These are phyloP conservation scores for Thielaviopsis cerberus DNA, from an alignment of 2,329 filamentous ascomycete genomes.

Conservation along the genomic window DNA sequence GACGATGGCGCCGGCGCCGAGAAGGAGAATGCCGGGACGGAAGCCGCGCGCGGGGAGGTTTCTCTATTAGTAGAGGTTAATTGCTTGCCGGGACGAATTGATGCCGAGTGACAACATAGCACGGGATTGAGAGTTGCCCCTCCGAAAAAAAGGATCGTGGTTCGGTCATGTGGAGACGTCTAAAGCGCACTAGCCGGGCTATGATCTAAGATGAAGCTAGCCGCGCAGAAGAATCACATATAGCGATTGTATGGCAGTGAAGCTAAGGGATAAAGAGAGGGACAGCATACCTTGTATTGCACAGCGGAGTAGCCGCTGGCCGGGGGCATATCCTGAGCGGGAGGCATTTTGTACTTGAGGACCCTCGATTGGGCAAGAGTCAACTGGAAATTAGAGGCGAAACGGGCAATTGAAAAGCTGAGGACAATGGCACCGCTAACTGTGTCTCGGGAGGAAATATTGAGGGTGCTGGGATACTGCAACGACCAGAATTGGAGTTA, in stretches of 20 bases:
- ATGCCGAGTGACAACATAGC: no score
- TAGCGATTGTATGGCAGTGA: not conserved
- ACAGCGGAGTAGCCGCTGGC: conserved; percentile 84
- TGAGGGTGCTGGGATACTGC: not conserved
- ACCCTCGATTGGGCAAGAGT: not conserved
- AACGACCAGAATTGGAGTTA: not conserved
- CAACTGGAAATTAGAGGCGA: not conserved
- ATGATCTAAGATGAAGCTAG: no score
- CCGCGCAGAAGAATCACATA: no score
- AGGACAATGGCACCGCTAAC: not conserved
- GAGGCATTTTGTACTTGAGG: conserved; percentile 1
- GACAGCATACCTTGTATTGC: conserved; percentile 67
- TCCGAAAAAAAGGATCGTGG: no score
- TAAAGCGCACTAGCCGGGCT: no score
- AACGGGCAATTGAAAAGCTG: not conserved
- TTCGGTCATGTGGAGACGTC: no score
- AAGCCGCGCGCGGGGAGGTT: conserved; percentile 86
- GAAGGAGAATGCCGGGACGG: conserved; percentile 60
- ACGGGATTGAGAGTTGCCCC: no score
- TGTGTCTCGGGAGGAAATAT: not conserved
- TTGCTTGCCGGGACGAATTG: no score
- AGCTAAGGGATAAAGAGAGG: conserved; percentile 11
- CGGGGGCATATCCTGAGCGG: conserved; percentile 78
- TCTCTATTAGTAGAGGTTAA: conserved; percentile 40
- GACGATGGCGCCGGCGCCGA: conserved; percentile 62